Evolutionary conservation across 805 yeast genomes (phyloP), one percentile per base, ranked within the genome.

Genomic region (Yamadazyma paraphyllophila): DNA sequence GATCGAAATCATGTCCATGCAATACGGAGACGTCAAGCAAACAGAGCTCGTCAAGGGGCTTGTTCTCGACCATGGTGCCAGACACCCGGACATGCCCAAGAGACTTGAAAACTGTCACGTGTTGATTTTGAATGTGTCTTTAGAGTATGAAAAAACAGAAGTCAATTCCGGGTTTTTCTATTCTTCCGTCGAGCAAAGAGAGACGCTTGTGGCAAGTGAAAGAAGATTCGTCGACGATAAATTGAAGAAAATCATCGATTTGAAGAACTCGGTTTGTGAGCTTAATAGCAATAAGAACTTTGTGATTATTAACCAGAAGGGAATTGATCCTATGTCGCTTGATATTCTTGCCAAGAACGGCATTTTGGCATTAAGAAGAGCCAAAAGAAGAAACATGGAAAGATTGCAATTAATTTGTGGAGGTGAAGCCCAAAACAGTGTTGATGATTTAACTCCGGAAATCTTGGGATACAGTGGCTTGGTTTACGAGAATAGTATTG

Each of bases 21-120:
- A 94, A 78, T 92, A 87, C 61, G 87, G 88, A 55, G 78, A 85
- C 32, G 88, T 94, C 29, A 80, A 83, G 50, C 94, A 91, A 45
- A 91, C 98, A 14, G 76, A 77, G 58, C 81, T 94, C 48, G 75
- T 94, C 53, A 82, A 79, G 57, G 99, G 99, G 38, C 78, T 94
- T 55, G 99, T 94, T 31, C 76, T 94, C 53, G 99, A 94, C 65
- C 99, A 94, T 65, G 99, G 99, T 55, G 97, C 97, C 13, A 82
- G 99, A 65, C 99, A 94, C 74, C 99, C 99, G 38, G 99, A 94
- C 67, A 94, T 94, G 99, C 99, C 99, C 48, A 86, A 83, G 54
- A 71, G 82, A 45, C 84, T 94, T 14, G 78, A 80, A 52, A 88
- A 94, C 64, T 97, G 97, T 1, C 74, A 80, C 59, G 82, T 94